Percentiles rank a stretch among this genome's conserved stretches.
These are phyloP conservation scores for Ustilago vetiveriae DNA, from an alignment of 1,284 basidiomycete genomes.

Conservation along the genomic window DNA sequence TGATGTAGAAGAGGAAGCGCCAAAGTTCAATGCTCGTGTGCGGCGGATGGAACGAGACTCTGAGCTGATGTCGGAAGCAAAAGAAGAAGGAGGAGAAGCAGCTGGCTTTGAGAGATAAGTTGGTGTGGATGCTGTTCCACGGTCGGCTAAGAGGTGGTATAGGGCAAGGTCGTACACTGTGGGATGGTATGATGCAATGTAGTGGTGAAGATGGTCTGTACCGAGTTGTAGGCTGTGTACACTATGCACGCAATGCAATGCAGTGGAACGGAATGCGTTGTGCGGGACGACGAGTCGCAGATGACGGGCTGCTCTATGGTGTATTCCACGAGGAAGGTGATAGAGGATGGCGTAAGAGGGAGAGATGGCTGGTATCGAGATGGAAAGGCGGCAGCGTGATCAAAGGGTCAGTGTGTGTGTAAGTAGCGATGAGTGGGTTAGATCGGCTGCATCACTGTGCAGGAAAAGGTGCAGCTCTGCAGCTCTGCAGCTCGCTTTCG, in stretches of 20 bases:
- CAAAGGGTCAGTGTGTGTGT: too few species aligned
- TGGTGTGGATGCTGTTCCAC: too few species aligned
- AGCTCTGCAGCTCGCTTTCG: too few species aligned
- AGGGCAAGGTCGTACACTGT: background rate
- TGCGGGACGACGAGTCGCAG: background rate
- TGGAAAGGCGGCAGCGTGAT: too few species aligned
- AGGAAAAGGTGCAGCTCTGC: constrained; percentile 4
- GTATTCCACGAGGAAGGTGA: constrained; percentile 1
- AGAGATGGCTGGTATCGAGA: too few species aligned
- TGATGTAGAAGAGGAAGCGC: constrained; percentile 4
- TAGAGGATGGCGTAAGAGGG: background rate
- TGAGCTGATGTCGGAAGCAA: too few species aligned
- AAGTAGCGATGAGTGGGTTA: constrained; percentile 7
- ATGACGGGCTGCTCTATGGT: too few species aligned
- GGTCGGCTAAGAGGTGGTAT: too few species aligned
- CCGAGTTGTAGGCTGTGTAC: background rate
- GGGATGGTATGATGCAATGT: constrained; percentile 3
- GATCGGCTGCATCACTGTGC: constrained; percentile 17
- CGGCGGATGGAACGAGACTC: too few species aligned
- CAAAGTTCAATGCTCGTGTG: background rate
- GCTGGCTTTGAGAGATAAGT: too few species aligned
- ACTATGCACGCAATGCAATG: constrained; percentile 20
- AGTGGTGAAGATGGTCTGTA: background rate
- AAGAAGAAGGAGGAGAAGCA: background rate
- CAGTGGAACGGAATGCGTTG: constrained; percentile 20